phyloP scores from a whole-genome alignment of 257 asterid species.

The Parsonsia alboflavescens region DNA sequence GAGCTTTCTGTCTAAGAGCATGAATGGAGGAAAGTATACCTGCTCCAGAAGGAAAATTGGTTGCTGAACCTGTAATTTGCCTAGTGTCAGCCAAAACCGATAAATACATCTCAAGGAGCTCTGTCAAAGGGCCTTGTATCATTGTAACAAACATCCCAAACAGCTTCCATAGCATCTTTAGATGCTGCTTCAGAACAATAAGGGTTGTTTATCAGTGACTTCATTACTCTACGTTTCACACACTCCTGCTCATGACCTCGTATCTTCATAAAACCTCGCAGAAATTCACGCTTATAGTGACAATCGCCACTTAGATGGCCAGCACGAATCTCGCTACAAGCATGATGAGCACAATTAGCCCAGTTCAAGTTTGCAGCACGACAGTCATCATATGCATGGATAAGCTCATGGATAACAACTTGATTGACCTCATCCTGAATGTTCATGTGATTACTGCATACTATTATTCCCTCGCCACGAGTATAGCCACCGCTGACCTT shows the following conservation, averaged over 20 bases:
- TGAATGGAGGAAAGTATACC: no score
- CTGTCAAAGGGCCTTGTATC: conserved; percentile 87
- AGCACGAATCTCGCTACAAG: conserved; percentile 92
- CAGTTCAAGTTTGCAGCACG: conserved; percentile 79
- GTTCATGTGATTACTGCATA: conserved; percentile 67
- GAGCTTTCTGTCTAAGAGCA: background rate
- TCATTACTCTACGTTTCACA: conserved; percentile 73
- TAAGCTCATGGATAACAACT: conserved; percentile 90
- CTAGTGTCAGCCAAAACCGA: background rate
- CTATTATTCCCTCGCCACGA: conserved; percentile 62
- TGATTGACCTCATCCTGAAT: conserved; percentile 88
- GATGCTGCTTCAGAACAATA: conserved; percentile 69
- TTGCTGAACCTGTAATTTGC: background rate
- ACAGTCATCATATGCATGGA: conserved; percentile 91
- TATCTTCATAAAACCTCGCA: conserved; percentile 61
- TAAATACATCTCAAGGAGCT: conserved; percentile 50
- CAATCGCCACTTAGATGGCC: conserved; percentile 96
- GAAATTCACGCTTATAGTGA: conserved; percentile 76
- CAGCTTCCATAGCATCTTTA: conserved; percentile 87
- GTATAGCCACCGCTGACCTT: conserved; percentile 52
- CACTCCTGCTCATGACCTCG: conserved; percentile 90
- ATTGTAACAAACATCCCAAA: conserved; percentile 91
- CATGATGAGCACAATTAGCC: conserved; percentile 88
- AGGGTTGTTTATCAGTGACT: conserved; percentile 57
- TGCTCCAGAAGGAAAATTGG: background rate